Base-by-base conservation (phyloP, 2,329 filamentous ascomycete species). In the Paracoccidioides lutzii region DNA sequence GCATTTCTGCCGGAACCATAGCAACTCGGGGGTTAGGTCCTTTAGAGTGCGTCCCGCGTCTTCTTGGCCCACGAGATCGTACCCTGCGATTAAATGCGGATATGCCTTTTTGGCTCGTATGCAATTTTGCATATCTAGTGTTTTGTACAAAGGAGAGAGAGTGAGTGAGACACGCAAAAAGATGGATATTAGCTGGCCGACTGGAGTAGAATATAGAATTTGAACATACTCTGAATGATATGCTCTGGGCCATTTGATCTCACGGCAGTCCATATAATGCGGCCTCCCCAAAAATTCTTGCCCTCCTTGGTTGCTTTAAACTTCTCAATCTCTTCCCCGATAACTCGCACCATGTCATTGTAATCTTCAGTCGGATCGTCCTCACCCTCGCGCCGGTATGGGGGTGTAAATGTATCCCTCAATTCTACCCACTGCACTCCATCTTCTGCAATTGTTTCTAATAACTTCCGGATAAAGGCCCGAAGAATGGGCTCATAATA, bases 1-100 rank as follows among this genome's bases (percentile, higher is more conserved):
- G 68, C 90, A 96, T 63, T 85, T 81, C 69, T 93, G 90, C 59
- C 84, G 84, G 78, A 97, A 96, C 89, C 89, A 96, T 70, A 96
- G 90, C 0, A 97, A 75, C 65, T 95, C 83, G 0, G 90, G 89
- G 0, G 90, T 78, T 2, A 95, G 73, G 60, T 93, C 87, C 32
- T 80, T 77, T 30, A 95, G 80, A 0, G 89, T 78, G 12, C 87
- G 81, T 0, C 90, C 90, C 1, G 78, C 68, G 66, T 95, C 88
- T 74, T 96, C 91, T 69, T 91, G 87, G 0, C 89, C 90, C 4
- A 95, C 90, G 6, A 96, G 74, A 69, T 97, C 91, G 71, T 88
- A 96, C 8, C 90, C 91, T 5, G 56, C 56, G 32, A 61, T 55
- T 32, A 60, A 50, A 37, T 61, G 41, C 9, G 59, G 59, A 41